Evolutionary conservation across 768 basidiomycete species (phyloP).

Genomic region (Lyophyllum semitale): DNA sequence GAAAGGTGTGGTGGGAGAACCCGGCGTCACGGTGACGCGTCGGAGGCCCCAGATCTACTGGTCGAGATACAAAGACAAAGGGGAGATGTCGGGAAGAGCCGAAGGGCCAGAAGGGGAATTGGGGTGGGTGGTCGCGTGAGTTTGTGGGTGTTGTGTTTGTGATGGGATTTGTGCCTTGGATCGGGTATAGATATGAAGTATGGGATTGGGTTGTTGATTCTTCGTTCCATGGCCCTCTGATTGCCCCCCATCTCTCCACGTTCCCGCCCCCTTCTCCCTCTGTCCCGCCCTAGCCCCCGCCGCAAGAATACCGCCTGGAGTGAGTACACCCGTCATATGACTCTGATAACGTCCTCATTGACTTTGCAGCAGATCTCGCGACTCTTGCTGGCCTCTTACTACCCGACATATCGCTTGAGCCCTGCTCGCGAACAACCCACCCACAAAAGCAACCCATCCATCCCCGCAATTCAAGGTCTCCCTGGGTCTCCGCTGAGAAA

Average conservation of each 20-base stretch:
- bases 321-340: constrained; percentile 23
- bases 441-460: constrained; percentile 13
- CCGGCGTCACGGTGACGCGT: too few relatives aligned
- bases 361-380: constrained; percentile 70
- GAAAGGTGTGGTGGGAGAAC: too few relatives aligned
- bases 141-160: constrained; percentile 2
- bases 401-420: constrained; percentile 69
- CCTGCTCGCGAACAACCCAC: constrained; percentile 55
- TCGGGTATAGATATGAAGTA: constrained; percentile 21
- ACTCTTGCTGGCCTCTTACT: constrained; percentile 86
- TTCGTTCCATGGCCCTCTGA: constrained; percentile 22
- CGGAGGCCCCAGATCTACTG: too few relatives aligned
- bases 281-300: constrained; percentile 39
- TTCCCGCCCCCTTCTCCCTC: constrained; percentile 22
- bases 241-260: constrained; percentile 11
- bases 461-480: constrained; percentile 16
- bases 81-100: neutral
- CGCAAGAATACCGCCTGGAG: constrained; percentile 56
- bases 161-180: constrained; percentile 10
- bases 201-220: neutral
- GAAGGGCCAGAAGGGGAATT: neutral
- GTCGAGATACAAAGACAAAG: too few relatives aligned
- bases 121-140: neutral
- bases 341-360: constrained; percentile 6
- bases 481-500: constrained; percentile 45